Percentiles rank a stretch among this genome's conserved stretches.
Conservation (phyloP, 257 asterid genomes). For the Knoxia roxburghii region DNA sequence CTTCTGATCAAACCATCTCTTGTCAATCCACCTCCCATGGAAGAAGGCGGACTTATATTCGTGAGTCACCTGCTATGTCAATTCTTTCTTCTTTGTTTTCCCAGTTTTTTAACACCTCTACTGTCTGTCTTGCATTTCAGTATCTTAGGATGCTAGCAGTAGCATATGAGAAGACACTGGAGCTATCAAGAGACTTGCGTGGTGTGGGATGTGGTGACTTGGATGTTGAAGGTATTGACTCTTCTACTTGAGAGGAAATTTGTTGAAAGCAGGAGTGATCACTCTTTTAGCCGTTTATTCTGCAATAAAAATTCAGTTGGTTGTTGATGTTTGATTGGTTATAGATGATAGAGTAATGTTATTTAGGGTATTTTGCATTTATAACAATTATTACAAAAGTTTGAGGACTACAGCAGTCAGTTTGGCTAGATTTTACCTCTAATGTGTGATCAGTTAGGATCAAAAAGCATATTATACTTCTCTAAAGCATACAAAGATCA, state of each 20-base stretch:
- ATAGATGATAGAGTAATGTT: background rate
- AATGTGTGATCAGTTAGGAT: background rate
- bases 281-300: background rate
- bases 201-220: conserved; percentile 95
- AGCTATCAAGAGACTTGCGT: conserved; percentile 78
- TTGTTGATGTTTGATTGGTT: background rate
- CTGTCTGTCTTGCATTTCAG: conserved; percentile 39
- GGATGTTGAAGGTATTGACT: conserved; percentile 79
- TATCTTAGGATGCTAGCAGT: conserved; percentile 93
- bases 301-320: background rate
- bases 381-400: background rate
- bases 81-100: conserved; percentile 9
- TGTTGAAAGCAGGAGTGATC: background rate
- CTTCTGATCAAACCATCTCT: conserved; percentile 84
- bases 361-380: too few species aligned
- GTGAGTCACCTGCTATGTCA: conserved; percentile 41
- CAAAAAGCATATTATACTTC: background rate
- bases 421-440: background rate
- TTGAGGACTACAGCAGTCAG: background rate
- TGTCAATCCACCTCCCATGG: conserved; percentile 84
- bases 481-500: background rate
- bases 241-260: conserved; percentile 3
- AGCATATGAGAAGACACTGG: conserved; percentile 92
- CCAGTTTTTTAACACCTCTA: conserved; percentile 21
- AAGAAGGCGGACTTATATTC: conserved; percentile 90